phyloP scores from a whole-genome alignment of 2,329 filamentous ascomycete genomes.

The Ceratocystis cubensis region DNA sequence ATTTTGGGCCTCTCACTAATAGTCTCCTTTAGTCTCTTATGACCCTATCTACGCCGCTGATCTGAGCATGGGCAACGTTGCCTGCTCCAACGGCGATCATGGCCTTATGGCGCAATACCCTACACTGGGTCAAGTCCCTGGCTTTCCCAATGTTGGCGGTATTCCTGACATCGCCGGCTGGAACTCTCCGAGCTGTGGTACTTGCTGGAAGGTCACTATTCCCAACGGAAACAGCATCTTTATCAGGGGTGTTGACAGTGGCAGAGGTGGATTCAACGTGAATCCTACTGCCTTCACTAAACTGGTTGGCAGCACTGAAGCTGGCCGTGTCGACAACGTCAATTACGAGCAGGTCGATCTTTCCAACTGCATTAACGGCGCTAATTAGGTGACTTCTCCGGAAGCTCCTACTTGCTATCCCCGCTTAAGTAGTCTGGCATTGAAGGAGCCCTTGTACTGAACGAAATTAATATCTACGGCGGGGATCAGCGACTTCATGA shows the following conservation, averaged over 20 bases:
- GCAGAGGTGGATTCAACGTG: constrained; percentile 42
- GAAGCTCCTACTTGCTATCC: neutral
- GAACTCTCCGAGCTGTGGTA: constrained; percentile 46
- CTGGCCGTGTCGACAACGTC: constrained; percentile 43
- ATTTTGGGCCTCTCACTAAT: neutral
- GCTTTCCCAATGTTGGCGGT: constrained; percentile 46
- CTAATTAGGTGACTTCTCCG: constrained; percentile 21
- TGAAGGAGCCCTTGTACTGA: neutral
- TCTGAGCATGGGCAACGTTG: constrained; percentile 43
- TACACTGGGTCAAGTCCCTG: constrained; percentile 39
- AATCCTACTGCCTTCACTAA: constrained; percentile 43
- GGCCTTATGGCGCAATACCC: constrained; percentile 52
- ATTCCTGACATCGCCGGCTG: constrained; percentile 39
- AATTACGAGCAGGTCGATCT: constrained; percentile 33
- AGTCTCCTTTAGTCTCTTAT: constrained; percentile 45
- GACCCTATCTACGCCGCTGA: constrained; percentile 51
- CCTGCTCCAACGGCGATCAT: constrained; percentile 57
- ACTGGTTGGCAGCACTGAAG: constrained; percentile 41
- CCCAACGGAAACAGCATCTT: constrained; percentile 41
- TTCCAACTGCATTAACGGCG: constrained; percentile 31
- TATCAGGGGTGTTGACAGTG: constrained; percentile 44
- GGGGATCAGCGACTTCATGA: neutral
- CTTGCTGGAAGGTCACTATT: constrained; percentile 41
- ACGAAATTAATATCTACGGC: neutral
- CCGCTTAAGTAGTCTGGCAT: neutral